A percentile compares a stretch with the other conserved stretches of the same genome.
Evolutionary conservation across 805 yeast species (phyloP).

Genomic region (Blastobotrys robertii): DNA sequence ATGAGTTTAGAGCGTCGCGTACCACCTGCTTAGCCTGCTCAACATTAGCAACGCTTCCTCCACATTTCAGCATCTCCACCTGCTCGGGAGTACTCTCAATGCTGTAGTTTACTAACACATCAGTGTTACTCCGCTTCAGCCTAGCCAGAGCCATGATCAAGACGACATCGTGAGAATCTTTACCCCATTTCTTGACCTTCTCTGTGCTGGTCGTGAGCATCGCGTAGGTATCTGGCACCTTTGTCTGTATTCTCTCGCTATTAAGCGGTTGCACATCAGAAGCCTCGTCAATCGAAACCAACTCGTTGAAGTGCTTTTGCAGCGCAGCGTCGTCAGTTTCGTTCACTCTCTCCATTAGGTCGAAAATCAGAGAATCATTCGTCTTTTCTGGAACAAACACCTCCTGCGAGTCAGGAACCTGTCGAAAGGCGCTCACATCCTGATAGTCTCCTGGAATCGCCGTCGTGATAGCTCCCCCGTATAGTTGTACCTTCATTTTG

Average conservation of each 20-base stretch:
- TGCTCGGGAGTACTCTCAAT: conserved; percentile 31
- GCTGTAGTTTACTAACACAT: conserved; percentile 50
- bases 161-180: conserved; percentile 17
- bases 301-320: conserved; percentile 20
- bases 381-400: conserved; percentile 48
- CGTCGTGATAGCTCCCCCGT: conserved; percentile 74
- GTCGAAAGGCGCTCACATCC: conserved; percentile 73
- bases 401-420: conserved; percentile 91
- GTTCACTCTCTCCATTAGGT: conserved; percentile 33
- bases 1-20: background rate
- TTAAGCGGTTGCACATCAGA: too few relatives aligned
- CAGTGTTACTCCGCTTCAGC: conserved; percentile 43
- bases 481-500: conserved; percentile 30
- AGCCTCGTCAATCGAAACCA: conserved; percentile 4
- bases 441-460: conserved; percentile 48
- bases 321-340: conserved; percentile 14
- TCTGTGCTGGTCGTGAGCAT: conserved; percentile 33
- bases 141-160: conserved; percentile 51
- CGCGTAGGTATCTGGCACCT: conserved; percentile 1
- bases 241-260: too few relatives aligned
- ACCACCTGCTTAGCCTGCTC: conserved; percentile 14
- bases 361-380: conserved; percentile 31
- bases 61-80: background rate
- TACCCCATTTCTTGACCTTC: conserved; percentile 44
- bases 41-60: background rate